phyloP scores from a whole-genome alignment of 768 basidiomycete genomes.

The Leccinum variicolor region DNA sequence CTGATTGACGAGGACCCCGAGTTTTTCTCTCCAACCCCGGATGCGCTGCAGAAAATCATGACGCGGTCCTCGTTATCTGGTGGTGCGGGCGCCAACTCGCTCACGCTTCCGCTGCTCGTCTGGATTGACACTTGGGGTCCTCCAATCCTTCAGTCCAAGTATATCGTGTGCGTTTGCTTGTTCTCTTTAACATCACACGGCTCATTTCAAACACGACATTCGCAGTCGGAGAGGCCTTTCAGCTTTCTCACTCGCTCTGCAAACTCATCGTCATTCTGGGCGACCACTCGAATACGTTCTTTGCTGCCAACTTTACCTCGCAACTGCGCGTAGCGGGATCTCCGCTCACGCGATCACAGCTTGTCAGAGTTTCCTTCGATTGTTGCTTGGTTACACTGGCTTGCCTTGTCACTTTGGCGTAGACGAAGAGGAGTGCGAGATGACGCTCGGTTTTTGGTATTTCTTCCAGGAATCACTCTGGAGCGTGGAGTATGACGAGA shows the following conservation, averaged over 20 bases:
- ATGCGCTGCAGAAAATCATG: conserved; percentile 76
- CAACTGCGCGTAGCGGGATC: conserved; percentile 33
- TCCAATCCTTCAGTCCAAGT: conserved; percentile 38
- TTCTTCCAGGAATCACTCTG: conserved; percentile 85
- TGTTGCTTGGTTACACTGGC: conserved; percentile 73
- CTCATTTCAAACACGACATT: background rate
- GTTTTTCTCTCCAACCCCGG: conserved; percentile 61
- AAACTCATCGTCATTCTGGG: conserved; percentile 79
- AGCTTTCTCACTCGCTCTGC: conserved; percentile 68
- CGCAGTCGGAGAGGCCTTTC: conserved; percentile 37
- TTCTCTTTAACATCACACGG: background rate
- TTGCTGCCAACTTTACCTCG: conserved; percentile 66
- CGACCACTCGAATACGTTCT: conserved; percentile 80
- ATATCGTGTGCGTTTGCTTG: conserved; percentile 32
- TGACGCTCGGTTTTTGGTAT: conserved; percentile 88
- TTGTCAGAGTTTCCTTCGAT: conserved; percentile 70
- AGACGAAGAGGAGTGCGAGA: conserved; percentile 87
- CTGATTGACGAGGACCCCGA: conserved; percentile 36
- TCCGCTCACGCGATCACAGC: conserved; percentile 41
- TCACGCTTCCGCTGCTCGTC: conserved; percentile 83
- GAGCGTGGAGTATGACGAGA: conserved; percentile 54
- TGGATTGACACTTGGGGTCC: conserved; percentile 65
- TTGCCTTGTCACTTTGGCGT: conserved; percentile 72
- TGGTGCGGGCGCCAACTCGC: conserved; percentile 61
- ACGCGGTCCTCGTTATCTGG: conserved; percentile 69